phyloP scores from a whole-genome alignment of 768 basidiomycete species.

The Inosperma sp. region DNA sequence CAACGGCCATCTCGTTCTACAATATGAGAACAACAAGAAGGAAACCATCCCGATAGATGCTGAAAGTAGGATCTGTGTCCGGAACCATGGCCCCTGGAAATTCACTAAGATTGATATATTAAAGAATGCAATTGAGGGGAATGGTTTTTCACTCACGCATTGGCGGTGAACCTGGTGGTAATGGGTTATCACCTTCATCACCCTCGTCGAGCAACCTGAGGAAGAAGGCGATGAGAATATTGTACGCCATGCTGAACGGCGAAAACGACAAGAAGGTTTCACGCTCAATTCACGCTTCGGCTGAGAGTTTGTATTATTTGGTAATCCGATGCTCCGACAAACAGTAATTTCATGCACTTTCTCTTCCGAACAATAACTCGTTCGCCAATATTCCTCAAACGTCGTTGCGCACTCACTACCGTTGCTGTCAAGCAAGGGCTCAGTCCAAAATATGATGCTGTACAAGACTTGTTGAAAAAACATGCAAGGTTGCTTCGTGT shows the following conservation, averaged over 20 bases:
- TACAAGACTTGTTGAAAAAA: slow-evolving; percentile 33
- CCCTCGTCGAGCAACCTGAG: slow-evolving; percentile 25
- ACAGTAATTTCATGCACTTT: slow-evolving; percentile 15
- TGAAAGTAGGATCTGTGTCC: slow-evolving; percentile 82
- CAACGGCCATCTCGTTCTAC: slow-evolving; percentile 82
- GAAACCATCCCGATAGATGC: slow-evolving; percentile 69
- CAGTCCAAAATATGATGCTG: slow-evolving; percentile 13
- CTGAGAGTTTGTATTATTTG: no score
- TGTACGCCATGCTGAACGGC: slow-evolving; percentile 17
- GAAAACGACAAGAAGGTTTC: background rate
- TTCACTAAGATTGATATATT: slow-evolving; percentile 43
- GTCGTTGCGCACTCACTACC: slow-evolving; percentile 3
- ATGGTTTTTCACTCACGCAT: slow-evolving; percentile 49
- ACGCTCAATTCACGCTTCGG: background rate
- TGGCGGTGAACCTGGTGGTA: slow-evolving; percentile 62
- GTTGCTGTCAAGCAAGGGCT: background rate
- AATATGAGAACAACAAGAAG: slow-evolving; percentile 86
- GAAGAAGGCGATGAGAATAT: slow-evolving; percentile 18
- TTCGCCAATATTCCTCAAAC: slow-evolving; percentile 8
- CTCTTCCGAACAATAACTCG: slow-evolving; percentile 13
- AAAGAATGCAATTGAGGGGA: background rate
- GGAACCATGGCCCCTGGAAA: slow-evolving; percentile 94
- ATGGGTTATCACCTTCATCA: slow-evolving; percentile 36
- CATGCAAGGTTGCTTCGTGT: slow-evolving; percentile 51
- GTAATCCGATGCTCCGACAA: background rate